Conservation (phyloP, 148 eudicot genomes). For the Rhododendron mucronatum region DNA sequence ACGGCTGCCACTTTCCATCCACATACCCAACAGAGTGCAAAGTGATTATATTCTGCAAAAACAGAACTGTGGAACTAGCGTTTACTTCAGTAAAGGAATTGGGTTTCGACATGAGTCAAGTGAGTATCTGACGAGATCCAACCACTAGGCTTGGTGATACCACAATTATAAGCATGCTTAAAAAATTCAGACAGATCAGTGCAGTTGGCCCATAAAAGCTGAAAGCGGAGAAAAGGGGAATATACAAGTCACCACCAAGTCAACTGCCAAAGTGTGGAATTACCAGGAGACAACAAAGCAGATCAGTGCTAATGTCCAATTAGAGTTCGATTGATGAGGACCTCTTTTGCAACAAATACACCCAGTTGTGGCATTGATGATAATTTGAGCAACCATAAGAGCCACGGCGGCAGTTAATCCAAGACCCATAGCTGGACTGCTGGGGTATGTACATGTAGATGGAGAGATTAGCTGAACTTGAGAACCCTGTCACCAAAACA, state of each 20-base stretch:
- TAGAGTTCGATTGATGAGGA: conserved; percentile 39
- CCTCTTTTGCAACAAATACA: conserved; percentile 70
- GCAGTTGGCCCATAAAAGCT: neutral
- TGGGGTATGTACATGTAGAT: conserved; percentile 60
- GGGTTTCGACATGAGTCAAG: neutral
- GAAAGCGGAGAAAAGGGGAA: neutral
- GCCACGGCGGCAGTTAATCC: conserved; percentile 62
- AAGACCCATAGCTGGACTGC: conserved; percentile 74
- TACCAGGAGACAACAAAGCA: conserved; percentile 91
- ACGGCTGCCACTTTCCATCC: neutral
- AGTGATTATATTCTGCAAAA: neutral
- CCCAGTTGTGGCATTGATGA: conserved; percentile 55
- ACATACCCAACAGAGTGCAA: neutral
- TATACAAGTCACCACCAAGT: neutral
- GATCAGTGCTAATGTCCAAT: conserved; percentile 56
- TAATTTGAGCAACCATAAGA: conserved; percentile 67
- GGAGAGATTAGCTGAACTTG: conserved; percentile 43
- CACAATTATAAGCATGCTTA: neutral
- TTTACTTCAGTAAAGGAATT: neutral
- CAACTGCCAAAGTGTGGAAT: conserved; percentile 2
- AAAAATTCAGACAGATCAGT: neutral
- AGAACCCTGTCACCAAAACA: conserved; percentile 36
- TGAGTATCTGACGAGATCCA: neutral
- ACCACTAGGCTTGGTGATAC: neutral
- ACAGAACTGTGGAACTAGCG: neutral